Evolutionary conservation across 2,329 filamentous ascomycete species (phyloP).

Genomic region (Penicillium sp.): DNA sequence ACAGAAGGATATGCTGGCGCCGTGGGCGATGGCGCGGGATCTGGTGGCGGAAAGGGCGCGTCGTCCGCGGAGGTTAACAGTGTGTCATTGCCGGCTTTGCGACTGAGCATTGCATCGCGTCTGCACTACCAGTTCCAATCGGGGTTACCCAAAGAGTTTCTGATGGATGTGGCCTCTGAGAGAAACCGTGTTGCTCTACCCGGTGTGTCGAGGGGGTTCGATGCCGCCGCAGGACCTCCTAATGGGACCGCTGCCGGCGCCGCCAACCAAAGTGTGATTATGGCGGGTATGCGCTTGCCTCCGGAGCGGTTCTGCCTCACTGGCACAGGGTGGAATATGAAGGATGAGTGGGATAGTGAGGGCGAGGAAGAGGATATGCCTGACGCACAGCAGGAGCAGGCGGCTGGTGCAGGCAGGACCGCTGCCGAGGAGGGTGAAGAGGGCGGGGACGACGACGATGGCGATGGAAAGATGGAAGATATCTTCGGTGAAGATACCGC

Average conservation of each 20-base stretch:
- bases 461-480: conserved; percentile 49
- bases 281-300: conserved; percentile 58
- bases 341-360: conserved; percentile 58
- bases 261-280: conserved; percentile 36
- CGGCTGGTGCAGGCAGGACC: conserved; percentile 26
- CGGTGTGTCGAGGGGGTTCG: conserved; percentile 53
- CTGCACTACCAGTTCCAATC: conserved; percentile 60
- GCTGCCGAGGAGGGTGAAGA: conserved; percentile 36
- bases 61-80: conserved; percentile 46
- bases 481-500: conserved; percentile 45
- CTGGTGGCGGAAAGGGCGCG: conserved; percentile 32
- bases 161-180: conserved; percentile 57
- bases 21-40: conserved; percentile 21
- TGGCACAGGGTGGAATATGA: conserved; percentile 55
- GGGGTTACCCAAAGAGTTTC: conserved; percentile 60
- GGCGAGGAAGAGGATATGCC: conserved; percentile 45
- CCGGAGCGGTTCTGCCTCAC: conserved; percentile 62
- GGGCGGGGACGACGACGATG: conserved; percentile 41
- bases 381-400: conserved; percentile 20
- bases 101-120: conserved; percentile 60
- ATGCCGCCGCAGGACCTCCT: conserved; percentile 22
- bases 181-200: conserved; percentile 55
- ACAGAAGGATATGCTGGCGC: conserved; percentile 51
- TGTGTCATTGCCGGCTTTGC: conserved; percentile 56
- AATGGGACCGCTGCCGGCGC: conserved; percentile 22